Evolutionary conservation across 805 yeast species (phyloP), one percentile per base, ranked within the genome.

Genomic region (Grigorovia transvaalensis): DNA sequence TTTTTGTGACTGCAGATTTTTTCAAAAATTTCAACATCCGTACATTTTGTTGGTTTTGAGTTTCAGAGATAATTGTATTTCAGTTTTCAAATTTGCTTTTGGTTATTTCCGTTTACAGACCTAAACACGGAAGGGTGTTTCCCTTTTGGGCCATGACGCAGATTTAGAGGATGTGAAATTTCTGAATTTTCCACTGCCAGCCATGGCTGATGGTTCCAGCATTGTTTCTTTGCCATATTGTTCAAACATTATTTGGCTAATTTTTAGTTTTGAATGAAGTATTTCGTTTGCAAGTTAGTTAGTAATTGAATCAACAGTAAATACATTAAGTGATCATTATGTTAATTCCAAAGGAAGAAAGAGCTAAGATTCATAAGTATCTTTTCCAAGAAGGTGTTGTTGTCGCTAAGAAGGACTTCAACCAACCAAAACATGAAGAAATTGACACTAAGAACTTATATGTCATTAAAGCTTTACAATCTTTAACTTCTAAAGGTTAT

Each of bases 311-410:
- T n/a, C 42, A 38, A 38, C 17, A 38, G 42, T 38, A 38, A 38
- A 49, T 47, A 54, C 8, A 49, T 46, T 27, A 50, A 48, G 33
- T 44, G 42, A 52, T 65, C 78, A 82, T 66, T 72, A 93, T 93
- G 99, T 84, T 93, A 82, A 93, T 93, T 83, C 98, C 99, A 80
- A 93, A 88, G 81, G 95, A 88, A 79, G 99, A 93, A 78, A 90
- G 99, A 85, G 88, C 88, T 82, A 88, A 88, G 90, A 93, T 93
- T 77, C 96, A 88, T 93, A 87, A 84, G 77, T 85, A 90, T 87
- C 93, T 93, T 79, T 93, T 90, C 88, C 90, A 89, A 79, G 98
- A 93, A 84, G 99, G 99, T 81, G 99, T 91, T 75, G 88, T 88
- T 75, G 98, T 93, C 71, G 99, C 99, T 74, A 88, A 90, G 86